Conservation (phyloP, 2,329 filamentous ascomycete species). For the Emydomyces testavorans region DNA sequence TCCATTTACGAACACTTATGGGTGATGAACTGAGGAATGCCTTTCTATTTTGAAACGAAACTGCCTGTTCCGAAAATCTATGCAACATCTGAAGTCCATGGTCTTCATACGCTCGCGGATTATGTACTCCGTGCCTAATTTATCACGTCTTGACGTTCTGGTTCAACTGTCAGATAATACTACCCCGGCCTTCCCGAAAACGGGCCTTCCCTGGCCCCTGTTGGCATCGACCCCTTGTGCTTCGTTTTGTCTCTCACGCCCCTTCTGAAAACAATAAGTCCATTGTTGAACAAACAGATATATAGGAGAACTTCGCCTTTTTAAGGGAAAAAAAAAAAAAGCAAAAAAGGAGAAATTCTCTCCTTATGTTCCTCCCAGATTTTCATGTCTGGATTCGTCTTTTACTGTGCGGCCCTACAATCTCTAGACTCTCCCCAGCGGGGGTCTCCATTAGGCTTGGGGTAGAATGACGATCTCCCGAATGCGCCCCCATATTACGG, state of each 20-base stretch:
- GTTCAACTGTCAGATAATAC: background rate
- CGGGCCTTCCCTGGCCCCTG: background rate
- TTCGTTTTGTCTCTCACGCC: background rate
- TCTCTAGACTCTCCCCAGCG: background rate
- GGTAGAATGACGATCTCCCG: constrained; percentile 9
- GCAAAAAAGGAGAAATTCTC: too few species aligned
- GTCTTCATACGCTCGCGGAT: too few species aligned
- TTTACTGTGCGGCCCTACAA: background rate
- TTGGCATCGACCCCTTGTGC: background rate
- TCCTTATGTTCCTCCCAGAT: too few species aligned
- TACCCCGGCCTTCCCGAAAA: background rate
- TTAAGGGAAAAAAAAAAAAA: too few species aligned
- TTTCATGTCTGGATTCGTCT: too few species aligned
- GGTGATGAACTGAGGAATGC: background rate
- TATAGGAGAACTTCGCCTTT: background rate
- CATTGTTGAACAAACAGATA: background rate
- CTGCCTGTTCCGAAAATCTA: background rate
- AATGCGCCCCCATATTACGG: constrained; percentile 4
- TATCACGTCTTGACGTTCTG: too few species aligned
- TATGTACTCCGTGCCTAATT: too few species aligned
- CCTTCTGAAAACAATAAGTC: background rate
- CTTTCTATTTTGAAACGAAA: background rate
- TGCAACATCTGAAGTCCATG: background rate
- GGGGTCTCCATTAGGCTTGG: background rate
- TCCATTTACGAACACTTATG: too few species aligned